These are phyloP conservation scores for Thermothielavioides terrestris DNA, from an alignment of 495 filamentous ascomycete genomes.

Conservation along the genomic window DNA sequence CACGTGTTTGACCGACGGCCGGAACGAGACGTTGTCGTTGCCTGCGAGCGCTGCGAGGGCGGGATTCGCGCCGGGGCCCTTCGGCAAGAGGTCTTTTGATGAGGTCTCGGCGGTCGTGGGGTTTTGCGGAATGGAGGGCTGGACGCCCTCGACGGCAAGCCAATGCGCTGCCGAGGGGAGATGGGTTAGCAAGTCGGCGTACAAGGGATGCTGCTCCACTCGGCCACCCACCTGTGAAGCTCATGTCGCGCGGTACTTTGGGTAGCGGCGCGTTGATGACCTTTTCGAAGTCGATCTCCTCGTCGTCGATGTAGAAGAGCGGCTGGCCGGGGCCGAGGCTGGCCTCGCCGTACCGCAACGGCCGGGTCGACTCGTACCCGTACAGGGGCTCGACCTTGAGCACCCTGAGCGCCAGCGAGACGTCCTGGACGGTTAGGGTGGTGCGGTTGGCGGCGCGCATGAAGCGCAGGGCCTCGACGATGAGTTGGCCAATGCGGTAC, in stretches of 20 bases:
- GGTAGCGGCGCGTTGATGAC: conserved; percentile 92
- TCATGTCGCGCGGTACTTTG: conserved; percentile 87
- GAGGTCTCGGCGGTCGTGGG: conserved; percentile 73
- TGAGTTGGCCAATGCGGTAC: conserved; percentile 82
- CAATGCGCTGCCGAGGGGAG: conserved; percentile 85
- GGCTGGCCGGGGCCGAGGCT: conserved; percentile 91
- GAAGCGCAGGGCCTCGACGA: conserved; percentile 87
- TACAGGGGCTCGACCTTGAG: conserved; percentile 92
- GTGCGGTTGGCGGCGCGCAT: conserved; percentile 86
- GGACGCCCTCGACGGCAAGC: conserved; percentile 92
- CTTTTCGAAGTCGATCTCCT: conserved; percentile 98
- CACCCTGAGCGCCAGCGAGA: conserved; percentile 70
- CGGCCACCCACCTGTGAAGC: conserved; percentile 67
- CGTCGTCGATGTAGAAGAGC: conserved; percentile 94
- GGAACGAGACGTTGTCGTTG: conserved; percentile 70
- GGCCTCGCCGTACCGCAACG: conserved; percentile 85
- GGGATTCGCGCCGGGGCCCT: conserved; percentile 77
- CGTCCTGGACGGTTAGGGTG: conserved; percentile 72
- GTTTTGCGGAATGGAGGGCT: conserved; percentile 92
- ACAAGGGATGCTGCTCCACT: not conserved
- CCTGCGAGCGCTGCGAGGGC: conserved; percentile 74
- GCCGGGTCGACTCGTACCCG: conserved; percentile 83
- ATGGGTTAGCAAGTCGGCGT: conserved; percentile 6
- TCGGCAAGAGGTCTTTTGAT: conserved; percentile 74
- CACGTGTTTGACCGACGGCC: conserved; percentile 88